These are phyloP conservation scores for Panicum hallii DNA, from an alignment of 202 grass and related monocot species.

Conservation along the genomic window DNA sequence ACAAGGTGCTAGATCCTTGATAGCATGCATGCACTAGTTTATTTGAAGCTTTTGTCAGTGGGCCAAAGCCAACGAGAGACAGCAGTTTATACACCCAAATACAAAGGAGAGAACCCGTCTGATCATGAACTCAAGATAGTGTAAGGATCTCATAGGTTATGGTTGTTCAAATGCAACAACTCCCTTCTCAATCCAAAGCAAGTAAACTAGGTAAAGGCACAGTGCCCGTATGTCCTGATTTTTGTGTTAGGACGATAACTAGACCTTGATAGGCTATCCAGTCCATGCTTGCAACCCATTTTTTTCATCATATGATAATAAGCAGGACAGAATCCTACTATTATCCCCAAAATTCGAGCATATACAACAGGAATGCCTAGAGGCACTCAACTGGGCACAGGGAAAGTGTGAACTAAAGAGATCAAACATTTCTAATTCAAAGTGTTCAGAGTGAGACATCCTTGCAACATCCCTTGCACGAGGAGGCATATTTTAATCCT, in stretches of 20 bases:
- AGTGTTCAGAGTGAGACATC: background rate
- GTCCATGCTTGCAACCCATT: background rate
- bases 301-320: background rate
- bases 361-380: background rate
- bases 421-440: background rate
- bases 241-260: background rate
- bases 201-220: background rate
- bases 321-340: background rate
- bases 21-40: slow-evolving; percentile 6
- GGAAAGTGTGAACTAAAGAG: background rate
- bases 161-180: background rate
- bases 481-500: background rate
- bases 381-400: background rate
- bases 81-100: background rate
- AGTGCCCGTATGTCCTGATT: background rate
- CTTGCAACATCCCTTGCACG: background rate
- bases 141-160: background rate
- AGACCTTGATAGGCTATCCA: background rate
- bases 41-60: slow-evolving; percentile 18
- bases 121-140: background rate
- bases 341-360: background rate
- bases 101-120: background rate
- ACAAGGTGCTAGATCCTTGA: slow-evolving; percentile 3
- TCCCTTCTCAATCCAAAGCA: background rate
- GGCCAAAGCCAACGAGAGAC: background rate